phyloP scores from a whole-genome alignment of 257 asterid genomes.

The Cruciata laevipes region DNA sequence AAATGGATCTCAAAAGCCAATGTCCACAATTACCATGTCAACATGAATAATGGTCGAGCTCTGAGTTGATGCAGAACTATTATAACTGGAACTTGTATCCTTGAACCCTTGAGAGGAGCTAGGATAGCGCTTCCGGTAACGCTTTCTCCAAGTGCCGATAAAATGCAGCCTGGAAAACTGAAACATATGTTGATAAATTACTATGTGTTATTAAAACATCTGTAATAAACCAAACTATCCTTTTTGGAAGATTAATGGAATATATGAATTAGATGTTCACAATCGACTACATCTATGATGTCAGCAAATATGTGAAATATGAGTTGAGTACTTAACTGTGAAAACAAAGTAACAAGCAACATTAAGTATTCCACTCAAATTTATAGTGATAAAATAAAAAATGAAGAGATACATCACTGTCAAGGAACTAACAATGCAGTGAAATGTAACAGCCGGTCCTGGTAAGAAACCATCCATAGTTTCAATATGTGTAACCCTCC shows the following conservation, averaged over 20 bases:
- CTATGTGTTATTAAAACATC: conserved; percentile 4
- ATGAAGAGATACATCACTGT: neutral
- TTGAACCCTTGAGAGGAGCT: conserved; percentile 34
- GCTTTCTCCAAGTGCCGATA: conserved; percentile 96
- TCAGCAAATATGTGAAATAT: conserved; percentile 5
- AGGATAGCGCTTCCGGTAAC: conserved; percentile 79
- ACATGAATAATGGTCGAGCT: conserved; percentile 58
- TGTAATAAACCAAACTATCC: conserved; percentile 10
- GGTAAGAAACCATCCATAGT: neutral
- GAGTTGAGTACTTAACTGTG: conserved; percentile 1
- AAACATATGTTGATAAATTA: conserved; percentile 19
- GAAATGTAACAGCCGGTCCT: neutral
- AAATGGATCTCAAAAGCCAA: neutral
- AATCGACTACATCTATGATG: neutral
- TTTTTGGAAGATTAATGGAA: neutral
- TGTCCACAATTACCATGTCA: conserved; percentile 59
- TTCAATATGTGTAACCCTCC: neutral
- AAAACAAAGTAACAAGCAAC: neutral
- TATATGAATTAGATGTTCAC: neutral
- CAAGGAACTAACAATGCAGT: conserved; percentile 1
- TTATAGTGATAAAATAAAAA: neutral
- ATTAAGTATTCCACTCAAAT: neutral
- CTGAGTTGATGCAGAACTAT: conserved; percentile 30
- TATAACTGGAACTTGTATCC: conserved; percentile 25
- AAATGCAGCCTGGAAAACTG: conserved; percentile 97